Base-by-base conservation (phyloP, 169 alveolate genomes). In the Eimeria necatrix region DNA sequence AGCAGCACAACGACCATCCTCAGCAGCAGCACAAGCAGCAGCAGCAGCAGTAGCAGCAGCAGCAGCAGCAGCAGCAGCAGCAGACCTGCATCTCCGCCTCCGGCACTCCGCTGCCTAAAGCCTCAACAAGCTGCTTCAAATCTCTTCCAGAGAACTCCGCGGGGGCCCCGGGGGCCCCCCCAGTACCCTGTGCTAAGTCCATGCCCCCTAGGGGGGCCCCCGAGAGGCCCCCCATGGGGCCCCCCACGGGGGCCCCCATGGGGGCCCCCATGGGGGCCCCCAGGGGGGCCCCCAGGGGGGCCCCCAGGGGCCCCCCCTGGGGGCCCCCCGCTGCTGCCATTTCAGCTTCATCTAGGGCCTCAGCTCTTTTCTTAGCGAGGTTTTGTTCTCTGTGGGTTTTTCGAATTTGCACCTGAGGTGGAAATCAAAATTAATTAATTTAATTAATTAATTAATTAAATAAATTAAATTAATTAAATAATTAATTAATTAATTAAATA, bases 331-430 rank as follows among this genome's bases (percentile, higher is more conserved):
- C 81, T 32, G 49, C 14, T 71, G 61, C 86, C 12, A 60, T 32
- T 60, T 76, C 53, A 12, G 86, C 86, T 48, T 76, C 86, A 48
- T 26, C 92, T 26, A 76, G 59, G 12, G 88, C 95, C 93, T 81
- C 87, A 74, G 76, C 60, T 4, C 99, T 96, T 86, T 97, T 97
- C 91, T 97, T 97, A 81, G 97, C 98, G 86, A 98, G 93, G 80
- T 97, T 97, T 61, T 97, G 97, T 95, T 98, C 99, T 48, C 99
- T 97, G 86, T 96, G 97, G 95, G 97, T 98, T 95, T 98, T 98
- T 61, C 99, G 98, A 76, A 98, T 98, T 93, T 98, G 99, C 26
- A 98, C 88, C 94, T 89, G 88, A 24, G 22, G 32, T 2, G 10
- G 22, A 18, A 46, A n/a, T 8, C 8, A 12, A 41, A 3, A 83